A percentile compares a stretch with the other conserved stretches of the same genome.
phyloP scores from a whole-genome alignment of 106 monocot species.

The Dendrobium huoshanense region DNA sequence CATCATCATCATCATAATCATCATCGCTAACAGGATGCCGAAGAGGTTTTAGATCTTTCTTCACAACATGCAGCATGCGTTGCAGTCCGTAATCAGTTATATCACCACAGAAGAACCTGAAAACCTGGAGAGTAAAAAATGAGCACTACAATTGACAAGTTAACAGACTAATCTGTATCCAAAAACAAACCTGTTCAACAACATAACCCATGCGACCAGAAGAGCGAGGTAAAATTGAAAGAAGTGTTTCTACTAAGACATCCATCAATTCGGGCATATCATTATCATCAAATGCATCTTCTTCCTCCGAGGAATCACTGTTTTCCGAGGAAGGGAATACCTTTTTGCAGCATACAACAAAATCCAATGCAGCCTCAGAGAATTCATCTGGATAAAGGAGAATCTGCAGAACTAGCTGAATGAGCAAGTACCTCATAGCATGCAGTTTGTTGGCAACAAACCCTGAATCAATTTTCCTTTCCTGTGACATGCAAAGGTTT shows the following conservation, averaged over 20 bases:
- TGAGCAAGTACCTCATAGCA: slow-evolving; percentile 69
- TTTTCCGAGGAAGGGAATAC: slow-evolving; percentile 53
- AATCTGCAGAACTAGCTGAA: slow-evolving; percentile 82
- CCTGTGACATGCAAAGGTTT: slow-evolving; percentile 28
- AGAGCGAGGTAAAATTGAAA: slow-evolving; percentile 70
- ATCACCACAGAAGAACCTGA: slow-evolving; percentile 64
- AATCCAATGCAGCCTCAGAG: slow-evolving; percentile 65
- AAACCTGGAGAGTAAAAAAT: slow-evolving; percentile 50
- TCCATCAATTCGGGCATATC: slow-evolving; percentile 58
- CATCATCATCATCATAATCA: slow-evolving; percentile 47
- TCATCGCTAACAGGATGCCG: slow-evolving; percentile 39
- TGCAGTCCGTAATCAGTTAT: slow-evolving; percentile 66
- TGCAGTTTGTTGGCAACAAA: slow-evolving; percentile 58
- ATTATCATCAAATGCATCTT: slow-evolving; percentile 41
- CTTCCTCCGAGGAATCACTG: slow-evolving; percentile 32
- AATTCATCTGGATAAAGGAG: slow-evolving; percentile 72
- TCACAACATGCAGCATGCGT: slow-evolving; percentile 70
- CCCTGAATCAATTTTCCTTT: slow-evolving; percentile 42
- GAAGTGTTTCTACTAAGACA: slow-evolving; percentile 78
- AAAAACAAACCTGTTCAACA: slow-evolving; percentile 64
- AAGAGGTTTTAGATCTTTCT: slow-evolving; percentile 73
- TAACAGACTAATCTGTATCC: neutral
- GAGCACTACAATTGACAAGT: neutral
- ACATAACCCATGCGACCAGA: slow-evolving; percentile 59
- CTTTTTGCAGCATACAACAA: slow-evolving; percentile 83